Evolutionary conservation across 2,329 filamentous ascomycete species (phyloP), one percentile per base, ranked within the genome.

Genomic region (Colletotrichum magnum): DNA sequence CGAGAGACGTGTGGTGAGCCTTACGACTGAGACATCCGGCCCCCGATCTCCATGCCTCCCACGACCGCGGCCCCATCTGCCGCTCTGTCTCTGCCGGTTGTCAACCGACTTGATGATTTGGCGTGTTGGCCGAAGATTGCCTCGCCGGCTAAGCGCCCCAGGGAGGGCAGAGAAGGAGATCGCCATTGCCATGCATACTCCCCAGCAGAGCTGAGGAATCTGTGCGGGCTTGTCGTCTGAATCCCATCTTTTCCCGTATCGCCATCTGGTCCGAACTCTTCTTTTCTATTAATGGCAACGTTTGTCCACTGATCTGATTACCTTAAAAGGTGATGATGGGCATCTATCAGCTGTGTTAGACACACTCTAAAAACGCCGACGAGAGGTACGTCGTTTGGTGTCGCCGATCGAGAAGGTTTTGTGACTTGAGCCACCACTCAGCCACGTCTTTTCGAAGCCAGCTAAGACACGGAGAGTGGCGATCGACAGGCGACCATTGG

Each of bases 21-120:
- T 32, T 56, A 59, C 39, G 32, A 24, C 45, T 68, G 65, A 68
- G 65, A 68, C 65, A 58, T 58, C 56, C 66, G 66, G 54, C 54
- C 48, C 65, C 61, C 61, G 54, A 68, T 68, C 66, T 59, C 6
- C 36, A 18, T 10, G 32, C 32, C 32, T 36, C 32, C 9, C 32
- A 36, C 32, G 32, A 13, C 45, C 26, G 24, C 60, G 60, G 65
- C 54, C 61, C 61, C 54, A 59, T 65, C 12, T 65, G 54, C 66
- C 61, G 61, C 18, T 15, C 32, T 21, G 41, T 15, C 41, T 32
- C 24, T 32, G 7, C 28, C 21, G 61, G 54, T 16, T 15, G 53
- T 36, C 48, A 10, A 43, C 54, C 54, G 61, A 13, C 24, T 58
- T 41, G n/a, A 18, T 26, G 36, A 12, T 24, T 9, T 32, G 28